Conservation (phyloP, 805 yeast species). For the Clavispora vitiphila region DNA sequence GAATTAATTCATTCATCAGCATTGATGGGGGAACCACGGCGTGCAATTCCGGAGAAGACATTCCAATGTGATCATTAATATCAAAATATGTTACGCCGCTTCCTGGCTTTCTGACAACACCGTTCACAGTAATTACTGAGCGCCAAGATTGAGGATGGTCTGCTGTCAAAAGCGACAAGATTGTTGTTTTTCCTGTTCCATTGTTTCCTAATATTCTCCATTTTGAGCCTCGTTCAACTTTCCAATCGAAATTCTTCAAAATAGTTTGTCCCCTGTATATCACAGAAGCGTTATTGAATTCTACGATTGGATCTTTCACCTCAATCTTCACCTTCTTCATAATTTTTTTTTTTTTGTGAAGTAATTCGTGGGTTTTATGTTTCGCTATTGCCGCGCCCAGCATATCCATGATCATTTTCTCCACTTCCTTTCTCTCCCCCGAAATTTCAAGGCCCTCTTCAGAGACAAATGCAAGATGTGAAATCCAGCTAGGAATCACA, state of each 20-base stretch:
- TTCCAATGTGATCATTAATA: conserved; percentile 74
- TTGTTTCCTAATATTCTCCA: conserved; percentile 90
- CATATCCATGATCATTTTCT: not conserved
- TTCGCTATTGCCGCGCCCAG: not conserved
- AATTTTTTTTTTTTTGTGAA: not conserved
- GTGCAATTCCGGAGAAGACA: conserved; percentile 89
- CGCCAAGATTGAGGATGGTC: conserved; percentile 98
- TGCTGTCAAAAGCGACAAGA: conserved; percentile 77
- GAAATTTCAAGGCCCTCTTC: conserved; percentile 44
- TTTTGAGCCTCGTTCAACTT: conserved; percentile 62
- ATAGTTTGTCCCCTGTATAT: conserved; percentile 60
- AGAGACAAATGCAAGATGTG: conserved; percentile 60
- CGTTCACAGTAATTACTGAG: conserved; percentile 56
- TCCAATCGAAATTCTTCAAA: conserved; percentile 59
- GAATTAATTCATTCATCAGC: conserved; percentile 51
- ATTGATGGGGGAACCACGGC: conserved; percentile 65
- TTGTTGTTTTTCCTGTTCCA: conserved; percentile 91
- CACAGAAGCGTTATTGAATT: conserved; percentile 60
- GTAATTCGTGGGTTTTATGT: not conserved
- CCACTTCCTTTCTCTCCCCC: conserved; percentile 40
- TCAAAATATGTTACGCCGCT: conserved; percentile 66
- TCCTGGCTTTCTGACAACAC: conserved; percentile 70
- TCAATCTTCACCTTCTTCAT: not conserved
- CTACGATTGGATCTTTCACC: conserved; percentile 18
- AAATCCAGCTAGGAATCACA: conserved; percentile 71